These are phyloP conservation scores for Plasmodium vivax DNA, from an alignment of 169 alveolate species.

Conservation along the genomic window DNA sequence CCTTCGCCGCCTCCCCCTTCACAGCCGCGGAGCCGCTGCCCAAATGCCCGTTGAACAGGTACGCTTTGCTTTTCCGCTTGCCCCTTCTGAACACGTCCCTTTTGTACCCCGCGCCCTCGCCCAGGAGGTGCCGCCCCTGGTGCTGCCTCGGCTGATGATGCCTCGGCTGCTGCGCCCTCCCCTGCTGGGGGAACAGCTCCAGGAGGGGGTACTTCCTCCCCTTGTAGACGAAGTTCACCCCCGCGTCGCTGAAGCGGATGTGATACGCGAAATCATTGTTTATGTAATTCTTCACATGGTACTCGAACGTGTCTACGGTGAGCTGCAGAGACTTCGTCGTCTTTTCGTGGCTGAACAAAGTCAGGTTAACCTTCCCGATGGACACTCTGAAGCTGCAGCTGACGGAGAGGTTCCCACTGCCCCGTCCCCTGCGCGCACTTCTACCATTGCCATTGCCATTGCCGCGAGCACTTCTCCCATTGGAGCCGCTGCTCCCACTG, in stretches of 20 bases:
- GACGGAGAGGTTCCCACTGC: slow-evolving; percentile 1
- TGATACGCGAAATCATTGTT: slow-evolving; percentile 42
- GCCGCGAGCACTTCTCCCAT: neutral
- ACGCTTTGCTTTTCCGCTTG: slow-evolving; percentile 20
- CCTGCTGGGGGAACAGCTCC: neutral
- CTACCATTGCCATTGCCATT: neutral
- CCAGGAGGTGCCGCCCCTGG: neutral
- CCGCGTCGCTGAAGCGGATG: slow-evolving; percentile 12
- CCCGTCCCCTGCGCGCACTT: neutral
- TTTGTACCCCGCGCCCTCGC: neutral
- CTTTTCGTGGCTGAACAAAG: neutral
- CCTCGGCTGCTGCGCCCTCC: no score
- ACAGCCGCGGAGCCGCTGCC: neutral
- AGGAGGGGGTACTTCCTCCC: slow-evolving; percentile 41
- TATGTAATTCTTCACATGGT: slow-evolving; percentile 11
- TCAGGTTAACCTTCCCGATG: neutral
- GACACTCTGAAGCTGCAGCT: neutral
- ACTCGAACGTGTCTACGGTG: neutral
- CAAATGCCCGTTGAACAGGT: slow-evolving; percentile 18
- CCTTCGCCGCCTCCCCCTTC: neutral
- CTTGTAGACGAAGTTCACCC: slow-evolving; percentile 5
- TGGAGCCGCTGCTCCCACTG: neutral
- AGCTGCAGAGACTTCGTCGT: slow-evolving; percentile 12
- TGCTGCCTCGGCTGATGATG: neutral
- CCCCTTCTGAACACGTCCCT: neutral